Evolutionary conservation across 306 rosid species (phyloP), one percentile per base, ranked within the genome.

Genomic region (Echinosophora koreensis): DNA sequence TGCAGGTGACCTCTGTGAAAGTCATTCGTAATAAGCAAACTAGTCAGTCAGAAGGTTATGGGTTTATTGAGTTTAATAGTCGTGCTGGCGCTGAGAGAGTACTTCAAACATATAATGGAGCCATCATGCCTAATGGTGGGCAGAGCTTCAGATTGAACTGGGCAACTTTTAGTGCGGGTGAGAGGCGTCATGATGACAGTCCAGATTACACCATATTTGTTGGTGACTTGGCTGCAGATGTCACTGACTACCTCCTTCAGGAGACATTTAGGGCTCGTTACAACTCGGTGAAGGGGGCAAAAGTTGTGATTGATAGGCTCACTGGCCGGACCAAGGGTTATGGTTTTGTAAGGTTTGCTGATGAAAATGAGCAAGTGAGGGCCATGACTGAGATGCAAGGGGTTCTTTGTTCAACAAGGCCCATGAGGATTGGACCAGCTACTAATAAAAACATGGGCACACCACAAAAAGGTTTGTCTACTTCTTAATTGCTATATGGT

Each of bases 361-460:
- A 95, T 77, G 98, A 95, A 80, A 65, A 79, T 75, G 98, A 95
- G 58, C 98, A 95, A 61, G 6, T 86, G 11, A 86, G 92, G 73
- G 97, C 97, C 6, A 87, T 95, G 97, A 76, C 90, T 49, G 98
- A 95, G 97, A 95, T 95, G 98, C 96, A 90, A 49, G 97, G 98
- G 61, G 92, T 90, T 63, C 74, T 84, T 66, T 90, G 93, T 67
- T 95, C 98, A 35, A 76, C 97, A 41, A 88, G 99, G 58, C 93
- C 99, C 38, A 95, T 95, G 99, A 76, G 99, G 56, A 90, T 92
- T 86, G 99, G 99, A 63, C 97, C 97, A 12, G 99, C 99, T 37
- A 66, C 89, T 51, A 95, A 92, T 73, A 95, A 92, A 88, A 95
- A 83, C 74, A 86, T 88, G 57, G 90, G 87, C 15, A 52, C 85